Base-by-base conservation (phyloP, 2,329 filamentous ascomycete species). In the Beauveria australis region DNA sequence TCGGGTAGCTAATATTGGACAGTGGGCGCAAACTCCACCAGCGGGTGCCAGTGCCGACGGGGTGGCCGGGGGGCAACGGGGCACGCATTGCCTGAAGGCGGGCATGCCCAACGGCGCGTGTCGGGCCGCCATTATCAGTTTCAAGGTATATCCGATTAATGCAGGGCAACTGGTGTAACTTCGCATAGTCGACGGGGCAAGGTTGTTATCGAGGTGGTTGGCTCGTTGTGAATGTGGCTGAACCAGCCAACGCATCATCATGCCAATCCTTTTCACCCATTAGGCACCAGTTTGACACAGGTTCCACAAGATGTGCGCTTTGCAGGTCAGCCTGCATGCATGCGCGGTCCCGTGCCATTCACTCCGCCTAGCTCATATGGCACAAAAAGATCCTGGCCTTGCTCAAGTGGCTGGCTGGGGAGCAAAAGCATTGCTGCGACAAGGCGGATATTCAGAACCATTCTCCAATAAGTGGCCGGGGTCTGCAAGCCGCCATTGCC, bases 161-260 rank as follows among this genome's bases (percentile, higher is more conserved):
- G 37, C 22, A n/a, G 37, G n/a, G 47, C n/a, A 3, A 19, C 47
- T 10, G 37, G 33, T 51, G 46, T 5, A 59, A 51, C 56, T 33
- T 41, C 16, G 30, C 30, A 26, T 22, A 7, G 5, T 40, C 28
- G 33, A 48, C 40, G 40, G 30, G 19, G 16, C 52, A 19, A 5
- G 28, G 22, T 18, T 48, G 14, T 10, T n/a, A 22, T 26, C 26
- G 14, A 19, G 44, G 30, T 37, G 44, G 54, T 28, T 57, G 43
- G 47, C 47, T 28, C 16, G 7, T 18, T 7, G 53, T 22, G 28
- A 18, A 37, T 33, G 33, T 48, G 46, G 54, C 44, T 58, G 54
- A 58, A 49, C 24, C 56, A 43, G 56, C 56, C 56, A 59, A 30
- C 56, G 56, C 56, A 59, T 59, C 33, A 44, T 48, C 33, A 41